Conservation (phyloP, 176 grass and related monocot species). For the Bothriochloa decipiens region DNA sequence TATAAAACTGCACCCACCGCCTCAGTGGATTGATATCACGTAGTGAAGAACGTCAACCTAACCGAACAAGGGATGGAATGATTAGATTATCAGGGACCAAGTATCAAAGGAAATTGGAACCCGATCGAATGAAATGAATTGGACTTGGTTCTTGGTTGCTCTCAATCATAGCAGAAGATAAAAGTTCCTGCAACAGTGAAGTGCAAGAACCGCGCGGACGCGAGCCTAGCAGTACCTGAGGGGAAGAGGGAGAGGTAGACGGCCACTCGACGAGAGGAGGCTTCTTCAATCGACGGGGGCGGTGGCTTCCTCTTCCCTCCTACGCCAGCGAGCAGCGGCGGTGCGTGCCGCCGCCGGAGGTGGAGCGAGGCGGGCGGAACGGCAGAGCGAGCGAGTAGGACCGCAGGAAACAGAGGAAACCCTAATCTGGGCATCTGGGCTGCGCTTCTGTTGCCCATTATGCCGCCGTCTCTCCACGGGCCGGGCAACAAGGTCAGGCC, state of each 20-base stretch:
- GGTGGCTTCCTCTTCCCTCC: too few species aligned
- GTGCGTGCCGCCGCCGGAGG: neutral
- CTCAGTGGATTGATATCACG: neutral
- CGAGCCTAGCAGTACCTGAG: neutral
- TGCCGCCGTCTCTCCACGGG: neutral
- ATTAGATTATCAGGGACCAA: neutral
- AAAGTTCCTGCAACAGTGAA: neutral
- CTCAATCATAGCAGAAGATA: neutral
- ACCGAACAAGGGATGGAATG: neutral
- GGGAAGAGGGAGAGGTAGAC: neutral
- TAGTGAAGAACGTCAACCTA: neutral
- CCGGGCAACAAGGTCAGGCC: neutral
- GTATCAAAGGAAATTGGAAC: neutral
- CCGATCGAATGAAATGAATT: neutral
- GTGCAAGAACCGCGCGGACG: neutral
- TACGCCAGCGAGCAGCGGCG: neutral
- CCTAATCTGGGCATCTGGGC: conserved; percentile 10
- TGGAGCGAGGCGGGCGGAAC: neutral
- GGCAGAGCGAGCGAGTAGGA: neutral
- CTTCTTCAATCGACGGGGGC: neutral
- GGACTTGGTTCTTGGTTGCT: neutral
- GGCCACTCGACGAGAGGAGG: neutral
- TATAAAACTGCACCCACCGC: too few species aligned
- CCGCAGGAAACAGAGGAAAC: neutral
- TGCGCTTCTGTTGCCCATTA: neutral